These are phyloP conservation scores for Candida anglica DNA, from an alignment of 805 yeast genomes.

Conservation along the genomic window DNA sequence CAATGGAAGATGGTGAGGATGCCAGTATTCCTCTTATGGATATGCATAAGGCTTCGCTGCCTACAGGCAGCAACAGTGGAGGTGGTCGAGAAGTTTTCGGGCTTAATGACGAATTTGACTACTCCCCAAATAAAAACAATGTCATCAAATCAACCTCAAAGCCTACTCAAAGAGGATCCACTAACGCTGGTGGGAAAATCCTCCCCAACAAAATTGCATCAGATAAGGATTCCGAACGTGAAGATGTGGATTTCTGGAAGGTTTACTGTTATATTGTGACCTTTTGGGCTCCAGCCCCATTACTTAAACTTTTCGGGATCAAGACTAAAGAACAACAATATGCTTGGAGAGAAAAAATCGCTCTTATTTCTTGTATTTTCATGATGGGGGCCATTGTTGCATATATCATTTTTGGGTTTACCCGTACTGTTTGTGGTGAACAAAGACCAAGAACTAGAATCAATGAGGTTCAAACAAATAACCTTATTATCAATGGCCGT, in stretches of 20 bases:
- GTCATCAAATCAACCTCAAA: constrained; percentile 16
- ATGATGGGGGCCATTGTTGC: constrained; percentile 77
- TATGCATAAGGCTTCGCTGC: constrained; percentile 15
- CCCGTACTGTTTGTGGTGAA: constrained; percentile 69
- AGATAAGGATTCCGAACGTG: constrained; percentile 3
- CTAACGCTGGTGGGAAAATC: constrained; percentile 10
- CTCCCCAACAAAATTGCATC: neutral
- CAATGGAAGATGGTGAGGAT: constrained; percentile 16
- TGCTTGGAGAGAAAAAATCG: constrained; percentile 98
- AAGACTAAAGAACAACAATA: constrained; percentile 74
- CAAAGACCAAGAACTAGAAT: constrained; percentile 47
- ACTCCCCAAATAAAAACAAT: constrained; percentile 21
- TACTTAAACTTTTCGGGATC: constrained; percentile 72
- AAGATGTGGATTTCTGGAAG: constrained; percentile 60
- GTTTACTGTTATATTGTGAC: constrained; percentile 77
- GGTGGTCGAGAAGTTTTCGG: constrained; percentile 54
- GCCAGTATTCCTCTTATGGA: constrained; percentile 45
- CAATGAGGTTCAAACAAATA: constrained; percentile 55
- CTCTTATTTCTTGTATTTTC: constrained; percentile 69
- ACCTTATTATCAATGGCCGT: constrained; percentile 76
- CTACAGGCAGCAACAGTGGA: constrained; percentile 5
- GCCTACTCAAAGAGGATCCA: constrained; percentile 14
- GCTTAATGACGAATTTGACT: constrained; percentile 53
- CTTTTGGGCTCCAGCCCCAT: constrained; percentile 86
- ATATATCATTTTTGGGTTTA: constrained; percentile 86